phyloP scores from a whole-genome alignment of 805 yeast species.

The Zygoascus bituminiphila region DNA sequence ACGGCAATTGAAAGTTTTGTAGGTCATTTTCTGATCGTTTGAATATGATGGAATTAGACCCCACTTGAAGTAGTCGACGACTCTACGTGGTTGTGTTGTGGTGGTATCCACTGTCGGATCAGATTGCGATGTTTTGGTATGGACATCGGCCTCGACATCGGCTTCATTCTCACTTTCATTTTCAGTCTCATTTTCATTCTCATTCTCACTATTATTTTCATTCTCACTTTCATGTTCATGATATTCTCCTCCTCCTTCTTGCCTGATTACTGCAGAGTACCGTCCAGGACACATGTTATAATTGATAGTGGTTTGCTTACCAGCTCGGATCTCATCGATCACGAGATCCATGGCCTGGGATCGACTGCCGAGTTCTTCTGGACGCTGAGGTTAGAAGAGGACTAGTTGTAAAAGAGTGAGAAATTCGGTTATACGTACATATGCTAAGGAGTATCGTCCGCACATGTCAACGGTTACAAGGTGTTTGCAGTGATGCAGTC shows the following conservation, averaged over 20 bases:
- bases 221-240: neutral
- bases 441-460: conserved; percentile 44
- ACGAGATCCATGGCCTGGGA: conserved; percentile 13
- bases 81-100: neutral
- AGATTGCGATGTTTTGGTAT: neutral
- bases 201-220: conserved; percentile 1
- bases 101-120: neutral
- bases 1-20: conserved; percentile 57
- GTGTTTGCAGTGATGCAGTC: too few relatives aligned
- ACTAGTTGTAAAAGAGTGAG: neutral
- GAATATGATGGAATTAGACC: conserved; percentile 55
- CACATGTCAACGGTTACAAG: too few relatives aligned
- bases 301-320: conserved; percentile 17
- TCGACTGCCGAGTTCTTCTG: conserved; percentile 12
- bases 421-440: conserved; percentile 6
- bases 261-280: conserved; percentile 19
- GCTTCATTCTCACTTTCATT: conserved; percentile 4
- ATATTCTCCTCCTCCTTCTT: conserved; percentile 2
- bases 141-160: too few relatives aligned
- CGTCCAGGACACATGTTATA: conserved; percentile 21
- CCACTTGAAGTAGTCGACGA: conserved; percentile 60
- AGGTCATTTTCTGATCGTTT: conserved; percentile 15
- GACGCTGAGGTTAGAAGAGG: conserved; percentile 9
- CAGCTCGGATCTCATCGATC: conserved; percentile 17
- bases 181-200: neutral